Conservation (phyloP, 768 basidiomycete genomes). For the Termitomyces sp. region DNA sequence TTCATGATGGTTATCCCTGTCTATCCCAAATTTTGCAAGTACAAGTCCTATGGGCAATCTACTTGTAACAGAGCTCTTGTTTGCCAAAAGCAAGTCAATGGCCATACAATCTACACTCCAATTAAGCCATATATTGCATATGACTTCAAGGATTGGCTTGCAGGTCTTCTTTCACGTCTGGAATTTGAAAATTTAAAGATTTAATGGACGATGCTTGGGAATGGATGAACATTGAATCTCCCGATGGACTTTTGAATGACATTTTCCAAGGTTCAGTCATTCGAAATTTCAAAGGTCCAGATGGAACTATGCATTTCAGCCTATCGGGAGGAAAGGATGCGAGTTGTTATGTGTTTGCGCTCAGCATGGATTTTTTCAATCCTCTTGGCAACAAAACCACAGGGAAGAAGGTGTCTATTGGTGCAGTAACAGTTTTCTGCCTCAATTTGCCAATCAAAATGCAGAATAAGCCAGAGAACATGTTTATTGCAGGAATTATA, state of each 20-base stretch:
- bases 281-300: conserved; percentile 12
- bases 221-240: not conserved
- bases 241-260: not conserved
- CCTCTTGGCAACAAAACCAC: conserved; percentile 15
- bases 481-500: conserved; percentile 27
- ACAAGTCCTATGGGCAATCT: too few species aligned
- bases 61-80: not conserved
- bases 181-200: not conserved
- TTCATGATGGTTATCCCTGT: too few species aligned
- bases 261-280: not conserved
- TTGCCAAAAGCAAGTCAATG: conserved; percentile 11
- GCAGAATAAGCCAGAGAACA: conserved; percentile 24
- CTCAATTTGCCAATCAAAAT: conserved; percentile 27
- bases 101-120: not conserved
- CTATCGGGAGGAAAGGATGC: conserved; percentile 4
- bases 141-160: not conserved
- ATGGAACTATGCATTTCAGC: conserved; percentile 17
- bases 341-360: conserved; percentile 21
- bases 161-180: not conserved
- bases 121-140: not conserved
- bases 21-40: too few species aligned
- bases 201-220: not conserved
- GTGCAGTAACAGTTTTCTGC: conserved; percentile 26
- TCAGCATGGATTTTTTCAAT: conserved; percentile 24
- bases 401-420: conserved; percentile 22